Evolutionary conservation across 1,284 basidiomycete species (phyloP).

Genomic region (Cryptococcus depauperatus): DNA sequence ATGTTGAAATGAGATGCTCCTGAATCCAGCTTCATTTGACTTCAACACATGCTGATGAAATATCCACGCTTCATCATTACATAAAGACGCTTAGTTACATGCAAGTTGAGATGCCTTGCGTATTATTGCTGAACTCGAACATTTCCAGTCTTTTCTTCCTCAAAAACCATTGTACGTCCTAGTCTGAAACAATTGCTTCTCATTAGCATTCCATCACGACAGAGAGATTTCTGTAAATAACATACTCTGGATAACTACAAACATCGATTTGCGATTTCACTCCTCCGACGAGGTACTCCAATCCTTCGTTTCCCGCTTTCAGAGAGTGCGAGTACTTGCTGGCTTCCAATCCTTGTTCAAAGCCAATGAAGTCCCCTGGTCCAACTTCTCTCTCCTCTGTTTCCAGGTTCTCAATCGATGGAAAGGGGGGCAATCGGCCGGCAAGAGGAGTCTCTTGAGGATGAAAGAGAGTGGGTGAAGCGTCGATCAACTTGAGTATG

Average conservation of each 20-base stretch:
- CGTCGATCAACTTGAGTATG: conserved; percentile 13
- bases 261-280: conserved; percentile 15
- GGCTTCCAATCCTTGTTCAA: conserved; percentile 10
- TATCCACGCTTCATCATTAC: too few relatives aligned
- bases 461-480: conserved; percentile 1
- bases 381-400: conserved; percentile 9
- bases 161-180: too few relatives aligned
- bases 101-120: too few relatives aligned
- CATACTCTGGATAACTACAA: conserved; percentile 26
- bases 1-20: too few relatives aligned
- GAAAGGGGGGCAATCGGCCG: neutral
- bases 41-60: too few relatives aligned
- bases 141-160: too few relatives aligned
- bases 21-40: too few relatives aligned
- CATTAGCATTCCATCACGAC: too few relatives aligned
- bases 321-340: conserved; percentile 19
- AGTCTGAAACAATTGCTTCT: too few relatives aligned
- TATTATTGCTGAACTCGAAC: too few relatives aligned
- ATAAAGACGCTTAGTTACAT: too few relatives aligned
- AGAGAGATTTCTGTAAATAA: too few relatives aligned
- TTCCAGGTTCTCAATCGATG: neutral
- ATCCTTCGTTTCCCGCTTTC: conserved; percentile 14
- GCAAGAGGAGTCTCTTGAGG: neutral
- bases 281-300: conserved; percentile 23
- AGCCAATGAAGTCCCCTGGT: conserved; percentile 24